Conservation (phyloP, 257 asterid genomes). For the Nicotiana attenuata region DNA sequence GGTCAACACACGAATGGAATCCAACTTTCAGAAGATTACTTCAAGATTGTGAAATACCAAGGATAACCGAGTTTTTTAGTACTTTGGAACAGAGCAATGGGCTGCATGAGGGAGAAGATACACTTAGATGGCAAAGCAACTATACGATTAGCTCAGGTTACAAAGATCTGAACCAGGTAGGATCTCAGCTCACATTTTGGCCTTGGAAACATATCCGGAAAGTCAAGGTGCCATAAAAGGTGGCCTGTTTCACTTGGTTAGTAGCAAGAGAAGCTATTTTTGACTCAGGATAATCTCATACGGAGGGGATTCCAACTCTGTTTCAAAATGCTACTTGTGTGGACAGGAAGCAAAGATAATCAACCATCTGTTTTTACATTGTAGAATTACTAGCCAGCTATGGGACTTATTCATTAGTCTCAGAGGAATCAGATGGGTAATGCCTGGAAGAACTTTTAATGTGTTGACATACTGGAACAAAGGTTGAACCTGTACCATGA, state of each 20-base stretch:
- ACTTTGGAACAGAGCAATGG: too few species aligned
- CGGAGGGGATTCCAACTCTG: not conserved
- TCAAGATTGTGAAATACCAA: too few species aligned
- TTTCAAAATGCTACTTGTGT: not conserved
- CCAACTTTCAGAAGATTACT: too few species aligned
- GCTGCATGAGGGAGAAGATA: too few species aligned
- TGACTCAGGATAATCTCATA: not conserved
- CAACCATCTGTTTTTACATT: not conserved
- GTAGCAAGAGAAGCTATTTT: not conserved
- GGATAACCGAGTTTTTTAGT: too few species aligned
- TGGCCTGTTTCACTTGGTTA: not conserved
- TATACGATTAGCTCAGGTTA: too few species aligned
- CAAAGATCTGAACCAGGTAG: too few species aligned
- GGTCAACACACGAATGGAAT: too few species aligned
- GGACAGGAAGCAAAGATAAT: not conserved
- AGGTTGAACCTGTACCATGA: not conserved
- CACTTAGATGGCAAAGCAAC: too few species aligned
- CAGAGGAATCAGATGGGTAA: too few species aligned
- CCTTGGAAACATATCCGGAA: not conserved
- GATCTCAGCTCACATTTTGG: not conserved
- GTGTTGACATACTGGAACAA: not conserved
- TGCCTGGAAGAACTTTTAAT: not conserved
- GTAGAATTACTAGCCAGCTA: not conserved
- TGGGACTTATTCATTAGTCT: too few species aligned
- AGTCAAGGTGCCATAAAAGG: not conserved